These are phyloP conservation scores for Yamadazyma sp. DNA, from an alignment of 1,139 yeast genomes.

Conservation along the genomic window DNA sequence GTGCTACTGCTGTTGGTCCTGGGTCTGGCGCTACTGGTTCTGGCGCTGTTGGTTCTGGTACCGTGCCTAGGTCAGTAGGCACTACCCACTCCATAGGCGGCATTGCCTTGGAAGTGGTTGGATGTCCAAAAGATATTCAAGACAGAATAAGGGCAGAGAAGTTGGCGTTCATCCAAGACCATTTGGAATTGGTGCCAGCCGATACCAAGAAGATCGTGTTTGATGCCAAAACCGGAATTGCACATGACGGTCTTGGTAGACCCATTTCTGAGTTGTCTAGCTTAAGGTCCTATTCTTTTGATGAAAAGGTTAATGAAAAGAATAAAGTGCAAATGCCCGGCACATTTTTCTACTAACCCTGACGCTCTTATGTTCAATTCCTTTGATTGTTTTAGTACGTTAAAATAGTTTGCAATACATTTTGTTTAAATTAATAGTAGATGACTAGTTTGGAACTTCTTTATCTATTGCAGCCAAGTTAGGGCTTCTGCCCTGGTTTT, in stretches of 20 bases:
- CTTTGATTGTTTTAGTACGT: background rate
- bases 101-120: slow-evolving; percentile 15
- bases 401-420: too few species aligned
- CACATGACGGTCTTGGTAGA: slow-evolving; percentile 22
- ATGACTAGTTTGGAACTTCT: too few species aligned
- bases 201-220: slow-evolving; percentile 19
- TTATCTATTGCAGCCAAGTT: background rate
- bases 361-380: slow-evolving; percentile 1
- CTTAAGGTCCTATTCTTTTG: slow-evolving; percentile 13
- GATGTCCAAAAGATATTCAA: slow-evolving; percentile 14
- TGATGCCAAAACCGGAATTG: slow-evolving; percentile 27
- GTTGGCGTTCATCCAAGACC: slow-evolving; percentile 9
- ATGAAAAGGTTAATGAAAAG: slow-evolving; percentile 9
- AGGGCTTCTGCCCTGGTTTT: slow-evolving; percentile 11
- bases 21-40: background rate
- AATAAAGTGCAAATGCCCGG: slow-evolving; percentile 18
- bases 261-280: slow-evolving; percentile 16
- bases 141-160: slow-evolving; percentile 12
- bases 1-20: background rate
- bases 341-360: slow-evolving; percentile 13
- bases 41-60: background rate
- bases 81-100: background rate
- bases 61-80: background rate
- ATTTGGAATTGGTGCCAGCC: slow-evolving; percentile 15
- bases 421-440: too few species aligned